Conservation (phyloP, 176 grass and related monocot genomes). For the Eremochloa ophiuroides region DNA sequence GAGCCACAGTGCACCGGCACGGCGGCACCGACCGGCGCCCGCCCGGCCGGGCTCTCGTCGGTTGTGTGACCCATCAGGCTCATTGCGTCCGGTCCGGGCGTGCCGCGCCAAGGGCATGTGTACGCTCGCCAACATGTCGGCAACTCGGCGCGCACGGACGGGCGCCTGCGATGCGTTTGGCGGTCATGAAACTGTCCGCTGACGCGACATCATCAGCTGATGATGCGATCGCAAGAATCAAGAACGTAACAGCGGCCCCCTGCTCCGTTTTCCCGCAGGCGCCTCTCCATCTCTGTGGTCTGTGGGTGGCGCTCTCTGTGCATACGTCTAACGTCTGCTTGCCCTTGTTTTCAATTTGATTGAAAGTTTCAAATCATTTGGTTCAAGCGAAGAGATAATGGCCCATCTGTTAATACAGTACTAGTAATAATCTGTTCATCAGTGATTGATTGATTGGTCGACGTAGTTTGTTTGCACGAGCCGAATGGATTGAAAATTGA, state of each 20-base stretch:
- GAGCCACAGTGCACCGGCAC: conserved; percentile 2
- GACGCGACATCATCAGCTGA: neutral
- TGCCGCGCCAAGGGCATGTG: neutral
- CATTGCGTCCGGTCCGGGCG: neutral
- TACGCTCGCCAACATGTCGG: neutral
- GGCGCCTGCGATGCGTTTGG: neutral
- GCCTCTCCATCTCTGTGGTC: too few species aligned
- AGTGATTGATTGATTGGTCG: neutral
- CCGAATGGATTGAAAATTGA: neutral
- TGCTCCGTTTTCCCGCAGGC: neutral
- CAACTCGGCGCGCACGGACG: neutral
- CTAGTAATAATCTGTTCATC: neutral
- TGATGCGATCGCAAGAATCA: neutral
- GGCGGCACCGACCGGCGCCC: neutral
- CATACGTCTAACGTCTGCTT: too few species aligned
- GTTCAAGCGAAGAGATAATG: neutral
- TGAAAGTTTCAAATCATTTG: too few species aligned
- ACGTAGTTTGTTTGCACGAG: neutral
- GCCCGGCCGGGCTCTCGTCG: neutral
- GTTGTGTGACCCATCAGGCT: neutral
- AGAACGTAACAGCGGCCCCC: neutral
- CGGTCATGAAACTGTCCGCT: neutral
- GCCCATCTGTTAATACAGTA: neutral
- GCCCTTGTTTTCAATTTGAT: too few species aligned
- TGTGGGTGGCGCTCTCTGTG: too few species aligned